Conservation (phyloP, 2,329 filamentous ascomycete species). For the Alternaria atra region DNA sequence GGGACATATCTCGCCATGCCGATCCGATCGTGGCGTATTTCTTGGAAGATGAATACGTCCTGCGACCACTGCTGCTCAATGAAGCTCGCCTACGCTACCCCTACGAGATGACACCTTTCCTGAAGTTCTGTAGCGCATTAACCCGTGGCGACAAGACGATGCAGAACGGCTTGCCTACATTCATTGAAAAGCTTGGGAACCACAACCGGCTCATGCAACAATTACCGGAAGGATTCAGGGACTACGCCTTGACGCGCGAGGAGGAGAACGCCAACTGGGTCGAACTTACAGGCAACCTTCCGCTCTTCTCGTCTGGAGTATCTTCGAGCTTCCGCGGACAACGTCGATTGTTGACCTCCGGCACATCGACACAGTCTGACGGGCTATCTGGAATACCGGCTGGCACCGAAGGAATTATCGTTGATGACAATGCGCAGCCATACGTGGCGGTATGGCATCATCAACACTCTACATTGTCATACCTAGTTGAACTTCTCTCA, state of each 20-base stretch:
- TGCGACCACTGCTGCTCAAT: conserved; percentile 69
- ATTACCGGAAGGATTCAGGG: conserved; percentile 75
- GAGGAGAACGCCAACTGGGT: conserved; percentile 87
- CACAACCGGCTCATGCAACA: conserved; percentile 80
- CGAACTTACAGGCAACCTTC: conserved; percentile 69
- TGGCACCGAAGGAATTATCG: conserved; percentile 74
- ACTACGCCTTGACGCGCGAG: conserved; percentile 81
- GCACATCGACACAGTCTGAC: conserved; percentile 19
- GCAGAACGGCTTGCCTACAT: conserved; percentile 58
- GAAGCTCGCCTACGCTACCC: conserved; percentile 82
- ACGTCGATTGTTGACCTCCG: conserved; percentile 34
- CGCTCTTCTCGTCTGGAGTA: conserved; percentile 63
- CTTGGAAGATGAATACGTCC: conserved; percentile 61
- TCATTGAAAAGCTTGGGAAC: conserved; percentile 71
- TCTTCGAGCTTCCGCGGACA: conserved; percentile 31
- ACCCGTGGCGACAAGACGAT: conserved; percentile 57
- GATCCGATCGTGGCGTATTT: conserved; percentile 60
- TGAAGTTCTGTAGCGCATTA: conserved; percentile 74
- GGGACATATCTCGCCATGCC: conserved; percentile 25
- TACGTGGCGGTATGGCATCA: conserved; percentile 78
- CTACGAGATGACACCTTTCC: conserved; percentile 82
- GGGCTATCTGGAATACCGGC: conserved; percentile 69
- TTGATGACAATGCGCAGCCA: conserved; percentile 76
- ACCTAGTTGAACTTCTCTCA: conserved; percentile 79
- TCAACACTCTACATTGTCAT: conserved; percentile 79